A percentile compares a stretch with the other conserved stretches of the same genome.
phyloP scores from a whole-genome alignment of 495 filamentous ascomycete genomes.

The Talaromyces borbonicus region DNA sequence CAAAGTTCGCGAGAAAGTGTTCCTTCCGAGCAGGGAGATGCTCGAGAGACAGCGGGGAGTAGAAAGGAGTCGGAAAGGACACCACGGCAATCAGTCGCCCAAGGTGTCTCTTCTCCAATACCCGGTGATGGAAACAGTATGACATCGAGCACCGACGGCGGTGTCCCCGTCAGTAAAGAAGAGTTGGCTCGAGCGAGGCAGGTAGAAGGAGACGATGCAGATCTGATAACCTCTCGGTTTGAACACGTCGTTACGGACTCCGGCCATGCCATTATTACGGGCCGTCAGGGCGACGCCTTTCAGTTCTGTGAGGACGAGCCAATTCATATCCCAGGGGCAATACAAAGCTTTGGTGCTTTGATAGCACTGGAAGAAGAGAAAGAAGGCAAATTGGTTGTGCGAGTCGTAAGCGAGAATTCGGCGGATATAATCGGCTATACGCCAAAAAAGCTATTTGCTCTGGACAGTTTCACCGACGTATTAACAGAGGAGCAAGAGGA shows the following conservation, averaged over 20 bases:
- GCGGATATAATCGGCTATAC: slow-evolving; percentile 66
- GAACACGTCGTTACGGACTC: slow-evolving; percentile 68
- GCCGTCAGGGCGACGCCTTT: slow-evolving; percentile 55
- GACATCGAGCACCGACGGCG: slow-evolving; percentile 7
- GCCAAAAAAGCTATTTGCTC: slow-evolving; percentile 64
- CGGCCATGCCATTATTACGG: slow-evolving; percentile 81
- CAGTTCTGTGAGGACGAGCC: slow-evolving; percentile 91
- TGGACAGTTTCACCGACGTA: slow-evolving; percentile 70
- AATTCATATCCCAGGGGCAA: slow-evolving; percentile 83
- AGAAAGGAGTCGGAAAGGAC: not conserved
- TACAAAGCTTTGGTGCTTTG: slow-evolving; percentile 76
- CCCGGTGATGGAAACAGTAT: slow-evolving; percentile 1
- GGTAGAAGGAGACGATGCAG: slow-evolving; percentile 18
- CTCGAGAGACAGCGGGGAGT: not conserved
- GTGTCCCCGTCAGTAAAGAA: slow-evolving; percentile 8
- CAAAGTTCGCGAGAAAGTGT: slow-evolving; percentile 2
- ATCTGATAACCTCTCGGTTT: slow-evolving; percentile 60
- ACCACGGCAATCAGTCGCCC: not conserved
- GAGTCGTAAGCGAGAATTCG: slow-evolving; percentile 83
- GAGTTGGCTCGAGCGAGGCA: not conserved
- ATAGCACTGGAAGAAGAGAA: slow-evolving; percentile 65
- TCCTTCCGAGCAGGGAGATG: not conserved
- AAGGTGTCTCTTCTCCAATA: slow-evolving; percentile 1
- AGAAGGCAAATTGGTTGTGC: slow-evolving; percentile 58
- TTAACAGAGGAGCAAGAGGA: slow-evolving; percentile 74